phyloP scores from a whole-genome alignment of 345 rosid genomes.

The Geranium brycei region DNA sequence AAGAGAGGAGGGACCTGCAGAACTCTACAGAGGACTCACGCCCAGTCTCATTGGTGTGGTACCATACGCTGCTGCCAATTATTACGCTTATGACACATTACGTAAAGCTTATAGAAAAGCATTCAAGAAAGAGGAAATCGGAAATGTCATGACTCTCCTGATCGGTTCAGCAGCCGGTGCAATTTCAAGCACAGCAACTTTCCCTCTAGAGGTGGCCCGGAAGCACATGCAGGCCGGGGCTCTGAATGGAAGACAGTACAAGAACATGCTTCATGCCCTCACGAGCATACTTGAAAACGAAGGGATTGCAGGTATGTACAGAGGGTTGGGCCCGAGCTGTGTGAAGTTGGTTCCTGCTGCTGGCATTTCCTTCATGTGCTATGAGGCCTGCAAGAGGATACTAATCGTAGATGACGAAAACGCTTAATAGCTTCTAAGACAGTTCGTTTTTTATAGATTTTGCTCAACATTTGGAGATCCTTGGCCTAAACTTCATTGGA shows the following conservation, averaged over 20 bases:
- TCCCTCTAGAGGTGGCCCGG: conserved; percentile 93
- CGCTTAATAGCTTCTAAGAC: conserved; percentile 13
- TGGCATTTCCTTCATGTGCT: conserved; percentile 98
- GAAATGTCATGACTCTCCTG: conserved; percentile 75
- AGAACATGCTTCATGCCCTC: conserved; percentile 69
- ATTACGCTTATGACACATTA: conserved; percentile 78
- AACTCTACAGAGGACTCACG: conserved; percentile 84
- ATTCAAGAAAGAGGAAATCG: conserved; percentile 70
- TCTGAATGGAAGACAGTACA: conserved; percentile 74
- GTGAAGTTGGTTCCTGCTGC: conserved; percentile 96
- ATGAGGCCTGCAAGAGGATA: conserved; percentile 85
- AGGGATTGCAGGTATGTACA: conserved; percentile 71
- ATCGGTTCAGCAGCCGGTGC: conserved; percentile 88
- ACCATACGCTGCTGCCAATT: conserved; percentile 87
- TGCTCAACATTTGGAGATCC: not conserved
- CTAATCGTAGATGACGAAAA: conserved; percentile 53
- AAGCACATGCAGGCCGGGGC: conserved; percentile 99
- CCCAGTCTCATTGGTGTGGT: conserved; percentile 94
- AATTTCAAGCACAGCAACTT: conserved; percentile 79
- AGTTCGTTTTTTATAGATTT: too few relatives aligned
- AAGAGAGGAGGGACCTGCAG: conserved; percentile 68
- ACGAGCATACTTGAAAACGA: conserved; percentile 68
- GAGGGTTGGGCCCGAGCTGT: conserved; percentile 91
- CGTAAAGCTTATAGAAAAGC: conserved; percentile 53
- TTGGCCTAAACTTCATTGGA: not conserved